phyloP scores from a whole-genome alignment of 2,329 filamentous ascomycete genomes.

The Hypoxylon sp. region DNA sequence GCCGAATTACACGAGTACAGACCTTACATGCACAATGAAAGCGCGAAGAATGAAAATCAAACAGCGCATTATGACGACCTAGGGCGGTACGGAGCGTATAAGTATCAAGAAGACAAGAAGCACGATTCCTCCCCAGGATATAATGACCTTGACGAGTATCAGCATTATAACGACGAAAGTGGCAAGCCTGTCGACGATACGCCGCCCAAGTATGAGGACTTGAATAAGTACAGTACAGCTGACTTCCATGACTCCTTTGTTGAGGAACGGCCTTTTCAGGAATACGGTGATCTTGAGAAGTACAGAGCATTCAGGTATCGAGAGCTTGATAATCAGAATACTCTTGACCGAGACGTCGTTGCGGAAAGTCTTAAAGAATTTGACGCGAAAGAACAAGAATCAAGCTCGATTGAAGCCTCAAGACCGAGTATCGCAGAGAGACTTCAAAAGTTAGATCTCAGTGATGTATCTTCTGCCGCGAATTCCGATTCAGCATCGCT shows the following conservation, averaged over 20 bases:
- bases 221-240: conserved; percentile 57
- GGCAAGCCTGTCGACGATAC: conserved; percentile 38
- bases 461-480: conserved; percentile 26
- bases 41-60: conserved; percentile 50
- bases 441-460: conserved; percentile 44
- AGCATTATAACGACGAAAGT: conserved; percentile 58
- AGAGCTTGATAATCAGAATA: conserved; percentile 55
- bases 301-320: conserved; percentile 58
- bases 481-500: background rate
- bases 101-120: conserved; percentile 52
- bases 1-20: conserved; percentile 59
- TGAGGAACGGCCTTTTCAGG: conserved; percentile 49
- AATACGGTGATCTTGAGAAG: conserved; percentile 60
- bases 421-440: conserved; percentile 29
- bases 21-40: conserved; percentile 57
- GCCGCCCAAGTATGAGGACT: conserved; percentile 56
- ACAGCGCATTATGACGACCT: conserved; percentile 57
- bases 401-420: conserved; percentile 4
- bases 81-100: conserved; percentile 56
- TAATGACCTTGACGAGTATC: conserved; percentile 62
- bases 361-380: conserved; percentile 58
- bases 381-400: conserved; percentile 54
- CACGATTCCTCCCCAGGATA: conserved; percentile 56
- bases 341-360: conserved; percentile 54
- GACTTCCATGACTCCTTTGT: conserved; percentile 48